phyloP scores from a whole-genome alignment of 768 basidiomycete genomes.

The Hortiboletus campestris region DNA sequence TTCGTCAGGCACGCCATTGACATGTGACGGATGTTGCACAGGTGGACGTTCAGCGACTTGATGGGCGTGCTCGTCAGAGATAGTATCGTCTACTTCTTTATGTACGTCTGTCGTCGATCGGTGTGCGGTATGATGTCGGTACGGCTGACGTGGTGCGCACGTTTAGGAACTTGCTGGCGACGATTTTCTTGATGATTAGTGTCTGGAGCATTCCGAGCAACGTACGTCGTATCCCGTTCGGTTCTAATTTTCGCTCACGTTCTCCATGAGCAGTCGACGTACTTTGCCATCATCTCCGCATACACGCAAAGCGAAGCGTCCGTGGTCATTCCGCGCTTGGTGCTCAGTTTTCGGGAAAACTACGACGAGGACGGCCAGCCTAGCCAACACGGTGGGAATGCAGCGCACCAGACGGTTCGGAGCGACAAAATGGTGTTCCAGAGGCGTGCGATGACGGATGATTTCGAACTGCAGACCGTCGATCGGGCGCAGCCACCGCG shows the following conservation, averaged over 20 bases:
- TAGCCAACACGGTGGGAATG: neutral
- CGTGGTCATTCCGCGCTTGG: slow-evolving; percentile 18
- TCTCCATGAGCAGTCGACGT: neutral
- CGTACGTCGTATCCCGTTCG: neutral
- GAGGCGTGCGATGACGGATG: slow-evolving; percentile 1
- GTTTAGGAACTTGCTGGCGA: slow-evolving; percentile 16
- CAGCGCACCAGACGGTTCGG: neutral
- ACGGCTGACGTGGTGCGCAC: neutral
- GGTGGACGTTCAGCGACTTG: slow-evolving; percentile 13
- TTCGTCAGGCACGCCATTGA: slow-evolving; percentile 13
- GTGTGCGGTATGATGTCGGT: too few species aligned
- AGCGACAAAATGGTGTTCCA: slow-evolving; percentile 12
- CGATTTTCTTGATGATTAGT: slow-evolving; percentile 14
- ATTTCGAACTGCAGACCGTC: neutral
- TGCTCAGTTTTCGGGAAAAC: slow-evolving; percentile 21
- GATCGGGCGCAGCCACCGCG: neutral
- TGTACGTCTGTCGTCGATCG: slow-evolving; percentile 10
- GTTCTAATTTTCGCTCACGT: too few species aligned
- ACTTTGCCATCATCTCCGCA: slow-evolving; percentile 13
- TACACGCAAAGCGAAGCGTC: slow-evolving; percentile 18
- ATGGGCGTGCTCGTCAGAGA: slow-evolving; percentile 17
- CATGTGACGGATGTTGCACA: slow-evolving; percentile 1
- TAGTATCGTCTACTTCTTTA: slow-evolving; percentile 18
- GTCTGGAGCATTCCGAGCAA: slow-evolving; percentile 13
- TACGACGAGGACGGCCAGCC: slow-evolving; percentile 4